Evolutionary conservation across 257 asterid genomes (phyloP).

Genomic region (Echites panduratus): DNA sequence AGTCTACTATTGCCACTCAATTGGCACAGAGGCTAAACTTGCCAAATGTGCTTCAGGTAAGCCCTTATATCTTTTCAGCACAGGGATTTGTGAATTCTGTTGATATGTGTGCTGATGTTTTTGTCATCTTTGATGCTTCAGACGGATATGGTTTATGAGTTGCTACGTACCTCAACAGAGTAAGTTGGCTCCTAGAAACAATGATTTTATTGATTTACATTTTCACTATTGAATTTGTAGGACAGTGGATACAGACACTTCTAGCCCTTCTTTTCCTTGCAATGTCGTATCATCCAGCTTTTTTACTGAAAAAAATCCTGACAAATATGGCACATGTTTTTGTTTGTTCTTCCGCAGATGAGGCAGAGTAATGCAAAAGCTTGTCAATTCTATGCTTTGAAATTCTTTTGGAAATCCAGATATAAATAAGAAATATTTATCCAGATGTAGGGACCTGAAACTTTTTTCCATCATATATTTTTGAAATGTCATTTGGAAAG

Average conservation of each 20-base stretch:
- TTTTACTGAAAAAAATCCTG: background rate
- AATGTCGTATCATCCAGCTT: background rate
- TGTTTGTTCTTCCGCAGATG: too few species aligned
- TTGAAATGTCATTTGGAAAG: background rate
- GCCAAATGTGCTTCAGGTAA: conserved; percentile 94
- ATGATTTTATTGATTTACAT: conserved; percentile 5
- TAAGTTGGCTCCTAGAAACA: conserved; percentile 36
- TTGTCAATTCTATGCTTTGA: background rate
- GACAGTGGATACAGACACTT: background rate
- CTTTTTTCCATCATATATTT: background rate
- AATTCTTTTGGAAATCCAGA: background rate
- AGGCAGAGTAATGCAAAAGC: background rate
- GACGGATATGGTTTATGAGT: conserved; percentile 99
- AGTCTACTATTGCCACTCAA: conserved; percentile 96
- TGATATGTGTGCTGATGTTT: conserved; percentile 22
- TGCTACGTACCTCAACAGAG: conserved; percentile 98
- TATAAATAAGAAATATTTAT: background rate
- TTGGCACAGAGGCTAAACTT: conserved; percentile 97
- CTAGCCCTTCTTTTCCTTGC: background rate
- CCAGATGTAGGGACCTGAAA: background rate
- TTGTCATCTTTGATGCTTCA: conserved; percentile 30
- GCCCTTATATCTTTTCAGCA: conserved; percentile 15
- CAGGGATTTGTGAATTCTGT: conserved; percentile 11
- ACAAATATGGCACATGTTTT: background rate
- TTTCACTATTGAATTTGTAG: background rate